These are phyloP conservation scores for Craspedostauros australis DNA, from an alignment of 108 stramenopile genomes.

Conservation along the genomic window DNA sequence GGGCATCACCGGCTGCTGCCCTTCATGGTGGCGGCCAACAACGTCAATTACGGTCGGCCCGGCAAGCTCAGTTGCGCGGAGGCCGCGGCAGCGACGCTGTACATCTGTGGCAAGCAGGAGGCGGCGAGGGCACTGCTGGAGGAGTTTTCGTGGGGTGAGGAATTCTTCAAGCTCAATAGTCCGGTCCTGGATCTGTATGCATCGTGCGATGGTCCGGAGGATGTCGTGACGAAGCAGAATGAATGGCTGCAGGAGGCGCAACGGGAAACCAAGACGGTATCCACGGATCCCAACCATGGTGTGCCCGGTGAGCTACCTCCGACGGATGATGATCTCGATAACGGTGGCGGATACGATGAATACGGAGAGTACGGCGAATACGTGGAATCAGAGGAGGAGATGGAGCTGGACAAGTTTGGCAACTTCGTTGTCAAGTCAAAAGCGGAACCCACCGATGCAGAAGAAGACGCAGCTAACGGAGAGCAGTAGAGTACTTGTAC, in stretches of 20 bases:
- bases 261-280: constrained; percentile 26
- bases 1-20: constrained; percentile 96
- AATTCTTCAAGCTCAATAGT: constrained; percentile 86
- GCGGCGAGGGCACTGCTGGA: constrained; percentile 83
- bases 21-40: constrained; percentile 97
- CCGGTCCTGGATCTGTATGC: constrained; percentile 85
- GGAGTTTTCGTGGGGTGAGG: constrained; percentile 94
- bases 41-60: constrained; percentile 98
- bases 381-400: constrained; percentile 33
- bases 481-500: too few species aligned
- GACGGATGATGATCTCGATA: constrained; percentile 31
- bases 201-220: constrained; percentile 55
- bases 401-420: constrained; percentile 59
- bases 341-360: constrained; percentile 38
- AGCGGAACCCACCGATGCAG: too few species aligned
- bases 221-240: constrained; percentile 82
- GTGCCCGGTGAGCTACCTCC: constrained; percentile 39
- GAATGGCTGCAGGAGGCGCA: constrained; percentile 71
- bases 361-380: constrained; percentile 25
- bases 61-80: constrained; percentile 85
- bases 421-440: constrained; percentile 44
- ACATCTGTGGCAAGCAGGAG: constrained; percentile 83
- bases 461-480: too few species aligned
- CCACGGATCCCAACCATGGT: constrained; percentile 6
- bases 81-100: constrained; percentile 85